Evolutionary conservation across 441 rosid genomes (phyloP).

Genomic region (Erodium moschatum): DNA sequence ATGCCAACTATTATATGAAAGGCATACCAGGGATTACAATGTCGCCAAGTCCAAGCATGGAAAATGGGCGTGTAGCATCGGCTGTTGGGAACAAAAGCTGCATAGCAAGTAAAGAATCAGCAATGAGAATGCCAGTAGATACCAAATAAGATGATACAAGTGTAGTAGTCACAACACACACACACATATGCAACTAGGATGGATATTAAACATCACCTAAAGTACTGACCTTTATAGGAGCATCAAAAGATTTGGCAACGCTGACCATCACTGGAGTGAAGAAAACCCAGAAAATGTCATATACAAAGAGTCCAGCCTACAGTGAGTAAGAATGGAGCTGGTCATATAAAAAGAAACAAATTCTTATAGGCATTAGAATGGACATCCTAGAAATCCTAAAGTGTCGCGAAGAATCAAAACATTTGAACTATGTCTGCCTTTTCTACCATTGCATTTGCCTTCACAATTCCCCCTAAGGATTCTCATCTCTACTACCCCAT

Average conservation of each 20-base stretch:
- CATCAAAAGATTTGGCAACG: conserved; percentile 95
- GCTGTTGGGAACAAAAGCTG: conserved; percentile 94
- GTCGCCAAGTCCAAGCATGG: conserved; percentile 99
- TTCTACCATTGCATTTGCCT: background rate
- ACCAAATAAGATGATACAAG: background rate
- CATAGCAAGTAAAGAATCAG: conserved; percentile 15
- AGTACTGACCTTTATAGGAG: conserved; percentile 84
- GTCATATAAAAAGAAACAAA: background rate
- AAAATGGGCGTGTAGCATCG: conserved; percentile 60
- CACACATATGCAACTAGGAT: background rate
- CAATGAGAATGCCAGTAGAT: background rate
- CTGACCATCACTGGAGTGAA: conserved; percentile 98
- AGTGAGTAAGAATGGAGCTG: conserved; percentile 7
- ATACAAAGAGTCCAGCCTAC: conserved; percentile 91
- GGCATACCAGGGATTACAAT: conserved; percentile 85
- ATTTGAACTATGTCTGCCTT: background rate
- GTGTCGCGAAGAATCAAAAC: background rate
- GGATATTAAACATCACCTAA: background rate
- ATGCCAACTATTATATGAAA: background rate
- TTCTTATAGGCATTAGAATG: background rate
- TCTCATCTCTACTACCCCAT: background rate
- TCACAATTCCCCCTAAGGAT: background rate
- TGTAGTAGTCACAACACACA: background rate
- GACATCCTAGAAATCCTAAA: background rate
- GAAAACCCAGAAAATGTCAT: conserved; percentile 97